phyloP scores from a whole-genome alignment of 2,329 filamentous ascomycete genomes.

The Aspergillus texensis region DNA sequence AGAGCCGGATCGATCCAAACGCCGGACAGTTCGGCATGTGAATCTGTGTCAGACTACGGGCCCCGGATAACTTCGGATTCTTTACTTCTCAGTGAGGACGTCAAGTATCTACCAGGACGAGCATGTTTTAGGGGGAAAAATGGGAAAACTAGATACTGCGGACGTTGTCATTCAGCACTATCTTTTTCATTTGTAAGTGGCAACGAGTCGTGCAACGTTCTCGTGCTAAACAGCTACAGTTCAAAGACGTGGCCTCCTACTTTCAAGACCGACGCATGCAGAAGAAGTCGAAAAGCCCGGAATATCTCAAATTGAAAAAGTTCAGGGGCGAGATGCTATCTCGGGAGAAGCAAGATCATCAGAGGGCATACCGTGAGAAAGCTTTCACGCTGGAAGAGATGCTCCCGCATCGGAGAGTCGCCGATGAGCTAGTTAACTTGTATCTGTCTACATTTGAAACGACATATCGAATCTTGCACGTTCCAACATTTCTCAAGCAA shows the following conservation, averaged over 20 bases:
- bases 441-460: conserved; percentile 62
- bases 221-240: background rate
- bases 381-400: conserved; percentile 34
- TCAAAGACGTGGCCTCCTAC: conserved; percentile 29
- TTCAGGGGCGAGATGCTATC: conserved; percentile 33
- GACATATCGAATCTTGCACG: conserved; percentile 60
- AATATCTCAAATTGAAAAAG: conserved; percentile 31
- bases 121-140: conserved; percentile 36
- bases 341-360: conserved; percentile 32
- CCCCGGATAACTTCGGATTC: conserved; percentile 16
- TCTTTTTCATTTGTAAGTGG: conserved; percentile 36
- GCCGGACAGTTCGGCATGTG: conserved; percentile 28
- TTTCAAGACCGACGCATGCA: conserved; percentile 25
- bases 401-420: conserved; percentile 50
- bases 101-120: conserved; percentile 30
- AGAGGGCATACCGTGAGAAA: conserved; percentile 33
- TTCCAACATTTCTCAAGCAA: conserved; percentile 59
- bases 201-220: background rate
- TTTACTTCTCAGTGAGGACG: conserved; percentile 28
- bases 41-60: conserved; percentile 18
- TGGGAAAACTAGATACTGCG: conserved; percentile 32
- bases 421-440: conserved; percentile 55
- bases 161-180: conserved; percentile 34
- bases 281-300: conserved; percentile 23
- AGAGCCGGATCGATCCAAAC: conserved; percentile 26